Evolutionary conservation across 768 basidiomycete species (phyloP).

Genomic region (Trametes cubensis): DNA sequence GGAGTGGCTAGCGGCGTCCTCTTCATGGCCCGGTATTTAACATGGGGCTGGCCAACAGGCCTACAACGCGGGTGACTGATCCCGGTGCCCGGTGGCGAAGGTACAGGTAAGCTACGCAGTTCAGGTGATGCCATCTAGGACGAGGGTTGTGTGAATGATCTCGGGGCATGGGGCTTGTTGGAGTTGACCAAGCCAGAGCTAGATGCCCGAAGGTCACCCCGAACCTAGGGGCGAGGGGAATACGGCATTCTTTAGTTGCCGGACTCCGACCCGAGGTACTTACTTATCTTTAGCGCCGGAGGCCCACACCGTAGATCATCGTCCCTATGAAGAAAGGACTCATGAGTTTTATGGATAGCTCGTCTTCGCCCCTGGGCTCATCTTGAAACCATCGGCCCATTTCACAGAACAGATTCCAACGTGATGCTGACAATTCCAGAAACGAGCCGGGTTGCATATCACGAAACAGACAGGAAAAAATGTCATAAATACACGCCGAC

Average conservation of each 20-base stretch:
- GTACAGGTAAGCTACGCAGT: neutral
- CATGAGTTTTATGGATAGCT: no score
- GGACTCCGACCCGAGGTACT: neutral
- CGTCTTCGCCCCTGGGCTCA: no score
- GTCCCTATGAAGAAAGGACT: no score
- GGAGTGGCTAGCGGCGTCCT: neutral
- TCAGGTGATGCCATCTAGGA: neutral
- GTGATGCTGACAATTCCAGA: neutral
- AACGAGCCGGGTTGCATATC: neutral
- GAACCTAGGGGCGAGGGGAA: neutral
- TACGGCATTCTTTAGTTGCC: neutral
- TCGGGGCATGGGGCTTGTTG: no score
- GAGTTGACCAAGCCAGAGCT: neutral
- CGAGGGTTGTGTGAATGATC: no score
- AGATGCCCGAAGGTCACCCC: neutral
- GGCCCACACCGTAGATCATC: no score
- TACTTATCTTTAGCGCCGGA: no score
- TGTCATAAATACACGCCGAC: slow-evolving; percentile 20
- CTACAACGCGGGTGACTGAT: neutral
- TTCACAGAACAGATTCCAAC: neutral
- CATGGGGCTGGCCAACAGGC: neutral
- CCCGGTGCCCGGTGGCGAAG: neutral
- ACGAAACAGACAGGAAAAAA: slow-evolving; percentile 5
- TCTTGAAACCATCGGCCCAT: no score
- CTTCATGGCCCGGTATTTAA: neutral